Evolutionary conservation across 2,329 filamentous ascomycete species (phyloP).

Genomic region (Paecilomyces formosus): DNA sequence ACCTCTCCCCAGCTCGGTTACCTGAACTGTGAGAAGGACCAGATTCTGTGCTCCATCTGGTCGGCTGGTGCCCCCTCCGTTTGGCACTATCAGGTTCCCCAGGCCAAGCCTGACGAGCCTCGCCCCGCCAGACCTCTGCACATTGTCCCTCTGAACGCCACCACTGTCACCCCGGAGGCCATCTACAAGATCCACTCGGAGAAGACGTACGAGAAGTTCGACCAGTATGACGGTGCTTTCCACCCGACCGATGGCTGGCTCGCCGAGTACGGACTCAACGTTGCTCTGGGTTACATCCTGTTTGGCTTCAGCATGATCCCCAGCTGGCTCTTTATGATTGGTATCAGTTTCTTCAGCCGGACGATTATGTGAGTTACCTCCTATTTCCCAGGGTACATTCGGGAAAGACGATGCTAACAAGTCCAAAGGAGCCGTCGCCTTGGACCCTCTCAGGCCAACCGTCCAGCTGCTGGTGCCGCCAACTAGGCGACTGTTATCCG

Average conservation of each 20-base stretch:
- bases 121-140: constrained; percentile 47
- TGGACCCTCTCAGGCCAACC: constrained; percentile 7
- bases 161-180: constrained; percentile 48
- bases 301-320: constrained; percentile 52
- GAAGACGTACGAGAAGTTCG: constrained; percentile 46
- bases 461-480: constrained; percentile 8
- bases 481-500: constrained; percentile 12
- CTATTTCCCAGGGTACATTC: background rate
- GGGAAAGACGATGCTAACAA: constrained; percentile 1
- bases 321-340: constrained; percentile 59
- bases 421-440: constrained; percentile 19
- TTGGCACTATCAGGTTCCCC: constrained; percentile 51
- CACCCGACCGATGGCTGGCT: constrained; percentile 56
- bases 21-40: constrained; percentile 53
- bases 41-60: constrained; percentile 55
- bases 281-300: constrained; percentile 50
- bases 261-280: constrained; percentile 44
- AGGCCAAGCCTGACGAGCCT: constrained; percentile 45
- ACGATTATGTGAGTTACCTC: constrained; percentile 51
- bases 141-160: constrained; percentile 50
- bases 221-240: constrained; percentile 50
- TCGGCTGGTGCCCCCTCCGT: constrained; percentile 49
- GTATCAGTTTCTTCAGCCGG: constrained; percentile 53
- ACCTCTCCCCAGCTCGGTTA: constrained; percentile 50
- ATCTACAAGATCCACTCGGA: constrained; percentile 51